These are phyloP conservation scores for Magnusiomyces fungicola DNA, from an alignment of 1,139 yeast species.

Conservation along the genomic window DNA sequence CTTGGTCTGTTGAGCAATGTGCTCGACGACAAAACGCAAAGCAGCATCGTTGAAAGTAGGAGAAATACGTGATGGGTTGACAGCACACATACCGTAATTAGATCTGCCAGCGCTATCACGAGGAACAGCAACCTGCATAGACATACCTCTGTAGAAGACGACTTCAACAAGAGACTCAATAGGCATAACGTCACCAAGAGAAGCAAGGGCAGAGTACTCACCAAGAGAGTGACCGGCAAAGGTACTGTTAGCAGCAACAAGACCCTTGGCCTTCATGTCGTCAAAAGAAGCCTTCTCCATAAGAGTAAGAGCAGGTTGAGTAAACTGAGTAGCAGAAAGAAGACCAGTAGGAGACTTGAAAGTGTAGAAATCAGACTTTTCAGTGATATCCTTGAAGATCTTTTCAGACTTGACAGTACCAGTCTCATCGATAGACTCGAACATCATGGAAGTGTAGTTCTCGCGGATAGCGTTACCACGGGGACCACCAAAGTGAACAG, in stretches of 20 bases:
- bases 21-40: slow-evolving; percentile 87
- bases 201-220: slow-evolving; percentile 95
- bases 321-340: slow-evolving; percentile 95
- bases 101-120: slow-evolving; percentile 93
- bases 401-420: slow-evolving; percentile 85
- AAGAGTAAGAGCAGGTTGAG: slow-evolving; percentile 97
- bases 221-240: slow-evolving; percentile 99
- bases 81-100: slow-evolving; percentile 98
- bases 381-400: slow-evolving; percentile 87
- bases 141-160: slow-evolving; percentile 99
- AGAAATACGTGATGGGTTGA: slow-evolving; percentile 90
- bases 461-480: slow-evolving; percentile 93
- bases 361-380: slow-evolving; percentile 73
- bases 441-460: slow-evolving; percentile 94
- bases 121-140: slow-evolving; percentile 99
- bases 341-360: slow-evolving; percentile 92
- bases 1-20: slow-evolving; percentile 69
- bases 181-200: slow-evolving; percentile 98
- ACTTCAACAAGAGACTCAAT: slow-evolving; percentile 96
- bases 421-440: slow-evolving; percentile 83
- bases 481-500: slow-evolving; percentile 96
- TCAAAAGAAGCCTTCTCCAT: slow-evolving; percentile 99
- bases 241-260: slow-evolving; percentile 86
- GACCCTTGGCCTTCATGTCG: slow-evolving; percentile 92
- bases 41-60: slow-evolving; percentile 90